Evolutionary conservation across 2,329 filamentous ascomycete species (phyloP).

Genomic region (Phoma herbarum): DNA sequence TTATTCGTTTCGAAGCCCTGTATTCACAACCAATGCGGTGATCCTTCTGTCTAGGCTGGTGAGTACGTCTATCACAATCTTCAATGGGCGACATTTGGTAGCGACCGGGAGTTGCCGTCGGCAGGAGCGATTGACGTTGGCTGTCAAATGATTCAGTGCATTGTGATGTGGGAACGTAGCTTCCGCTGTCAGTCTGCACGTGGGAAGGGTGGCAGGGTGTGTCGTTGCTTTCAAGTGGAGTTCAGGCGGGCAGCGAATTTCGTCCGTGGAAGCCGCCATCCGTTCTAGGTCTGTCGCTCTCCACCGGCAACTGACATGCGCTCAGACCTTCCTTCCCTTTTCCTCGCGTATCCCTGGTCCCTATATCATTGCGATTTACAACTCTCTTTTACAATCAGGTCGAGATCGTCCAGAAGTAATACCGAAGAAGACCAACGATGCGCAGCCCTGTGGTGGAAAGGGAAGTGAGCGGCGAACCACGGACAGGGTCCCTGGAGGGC

Average conservation of each 20-base stretch:
- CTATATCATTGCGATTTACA: slow-evolving; percentile 11
- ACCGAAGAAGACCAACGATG: background rate
- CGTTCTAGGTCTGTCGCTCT: slow-evolving; percentile 4
- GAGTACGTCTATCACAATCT: background rate
- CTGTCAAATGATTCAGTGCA: background rate
- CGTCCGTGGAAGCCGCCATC: slow-evolving; percentile 11
- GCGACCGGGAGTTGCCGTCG: slow-evolving; percentile 2
- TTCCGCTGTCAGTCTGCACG: background rate
- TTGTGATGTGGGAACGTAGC: slow-evolving; percentile 1
- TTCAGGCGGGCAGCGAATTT: slow-evolving; percentile 2
- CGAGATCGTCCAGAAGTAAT: background rate
- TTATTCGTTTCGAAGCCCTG: background rate
- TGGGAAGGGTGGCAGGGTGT: background rate
- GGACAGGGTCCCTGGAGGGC: slow-evolving; percentile 2
- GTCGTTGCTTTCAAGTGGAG: slow-evolving; percentile 5
- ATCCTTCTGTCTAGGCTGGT: background rate
- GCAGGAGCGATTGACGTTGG: background rate
- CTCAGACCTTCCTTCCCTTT: background rate
- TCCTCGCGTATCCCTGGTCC: background rate
- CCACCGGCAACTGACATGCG: slow-evolving; percentile 6
- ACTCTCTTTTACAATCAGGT: background rate
- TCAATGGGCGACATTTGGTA: background rate
- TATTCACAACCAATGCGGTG: background rate
- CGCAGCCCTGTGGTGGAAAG: background rate
- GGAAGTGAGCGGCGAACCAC: slow-evolving; percentile 4